These are phyloP conservation scores for Hemisphaericaspora subhashii DNA, from an alignment of 1,139 yeast genomes.

Conservation along the genomic window DNA sequence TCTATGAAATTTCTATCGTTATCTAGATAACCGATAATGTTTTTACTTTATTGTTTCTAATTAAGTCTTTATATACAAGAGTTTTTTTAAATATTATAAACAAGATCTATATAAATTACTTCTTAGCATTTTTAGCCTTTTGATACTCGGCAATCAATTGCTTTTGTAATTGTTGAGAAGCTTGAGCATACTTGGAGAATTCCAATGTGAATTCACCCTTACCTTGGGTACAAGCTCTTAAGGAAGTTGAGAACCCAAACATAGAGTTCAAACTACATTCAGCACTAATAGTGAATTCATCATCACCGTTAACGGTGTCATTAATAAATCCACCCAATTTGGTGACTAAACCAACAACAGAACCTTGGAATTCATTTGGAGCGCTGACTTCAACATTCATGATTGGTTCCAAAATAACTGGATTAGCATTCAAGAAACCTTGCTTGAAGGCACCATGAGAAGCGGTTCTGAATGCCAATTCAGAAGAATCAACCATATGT, in stretches of 20 bases:
- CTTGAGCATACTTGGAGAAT: conserved; percentile 88
- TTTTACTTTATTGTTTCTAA: no score
- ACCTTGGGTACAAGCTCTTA: conserved; percentile 98
- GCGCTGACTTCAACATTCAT: conserved; percentile 93
- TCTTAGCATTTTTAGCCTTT: conserved; percentile 31
- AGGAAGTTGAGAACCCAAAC: conserved; percentile 94
- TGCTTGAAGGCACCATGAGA: conserved; percentile 90
- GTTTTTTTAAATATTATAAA: conserved; percentile 11
- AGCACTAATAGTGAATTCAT: conserved; percentile 90
- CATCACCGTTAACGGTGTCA: conserved; percentile 92
- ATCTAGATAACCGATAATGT: no score
- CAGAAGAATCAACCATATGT: conserved; percentile 96
- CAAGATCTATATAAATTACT: conserved; percentile 17
- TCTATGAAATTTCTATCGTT: no score
- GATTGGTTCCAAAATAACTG: conserved; percentile 92
- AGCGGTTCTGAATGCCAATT: conserved; percentile 91
- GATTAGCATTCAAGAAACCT: conserved; percentile 80
- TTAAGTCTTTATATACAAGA: conserved; percentile 4
- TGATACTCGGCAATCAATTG: conserved; percentile 85
- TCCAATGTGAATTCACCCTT: conserved; percentile 97
- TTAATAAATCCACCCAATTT: conserved; percentile 89
- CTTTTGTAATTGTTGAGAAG: conserved; percentile 86
- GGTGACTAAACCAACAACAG: conserved; percentile 86
- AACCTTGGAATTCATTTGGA: conserved; percentile 95
- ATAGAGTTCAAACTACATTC: conserved; percentile 93